Percentiles rank a stretch among this genome's conserved stretches.
Evolutionary conservation across 192 early-diverging fungal genomes (phyloP).

Genomic region (Spizellomyces punctatus): DNA sequence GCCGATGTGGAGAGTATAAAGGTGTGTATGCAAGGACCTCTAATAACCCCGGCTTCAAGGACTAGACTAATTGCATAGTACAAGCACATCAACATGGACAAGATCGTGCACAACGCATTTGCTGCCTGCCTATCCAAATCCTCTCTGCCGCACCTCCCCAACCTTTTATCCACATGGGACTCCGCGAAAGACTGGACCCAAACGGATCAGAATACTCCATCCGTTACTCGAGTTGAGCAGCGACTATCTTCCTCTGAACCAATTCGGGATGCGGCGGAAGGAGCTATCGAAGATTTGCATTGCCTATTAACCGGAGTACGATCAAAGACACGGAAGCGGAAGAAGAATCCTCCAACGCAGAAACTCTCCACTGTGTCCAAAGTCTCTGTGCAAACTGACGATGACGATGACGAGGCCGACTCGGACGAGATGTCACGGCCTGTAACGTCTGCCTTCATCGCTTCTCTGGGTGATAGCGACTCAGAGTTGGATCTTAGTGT

Average conservation of each 20-base stretch:
- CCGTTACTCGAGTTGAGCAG: constrained; percentile 5
- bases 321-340: not conserved
- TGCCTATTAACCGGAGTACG: constrained; percentile 11
- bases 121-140: not conserved
- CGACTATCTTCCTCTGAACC: constrained; percentile 5
- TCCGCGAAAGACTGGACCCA: not conserved
- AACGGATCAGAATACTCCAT: not conserved
- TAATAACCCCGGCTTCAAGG: not conserved
- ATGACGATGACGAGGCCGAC: constrained; percentile 18
- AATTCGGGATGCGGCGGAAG: constrained; percentile 5
- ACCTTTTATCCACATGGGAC: not conserved
- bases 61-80: not conserved
- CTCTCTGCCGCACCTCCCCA: not conserved
- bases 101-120: constrained; percentile 1
- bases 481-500: not conserved
- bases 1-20: constrained; percentile 31
- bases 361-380: not conserved
- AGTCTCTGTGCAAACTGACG: not conserved
- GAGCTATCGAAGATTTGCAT: constrained; percentile 17
- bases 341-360: constrained; percentile 12
- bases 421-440: constrained; percentile 1
- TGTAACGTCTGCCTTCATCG: constrained; percentile 20
- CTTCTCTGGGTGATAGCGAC: constrained; percentile 18
- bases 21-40: constrained; percentile 19
- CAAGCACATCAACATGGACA: constrained; percentile 7